Conservation (phyloP, 2,329 filamentous ascomycete species). For the Neofusicoccum parvum region DNA sequence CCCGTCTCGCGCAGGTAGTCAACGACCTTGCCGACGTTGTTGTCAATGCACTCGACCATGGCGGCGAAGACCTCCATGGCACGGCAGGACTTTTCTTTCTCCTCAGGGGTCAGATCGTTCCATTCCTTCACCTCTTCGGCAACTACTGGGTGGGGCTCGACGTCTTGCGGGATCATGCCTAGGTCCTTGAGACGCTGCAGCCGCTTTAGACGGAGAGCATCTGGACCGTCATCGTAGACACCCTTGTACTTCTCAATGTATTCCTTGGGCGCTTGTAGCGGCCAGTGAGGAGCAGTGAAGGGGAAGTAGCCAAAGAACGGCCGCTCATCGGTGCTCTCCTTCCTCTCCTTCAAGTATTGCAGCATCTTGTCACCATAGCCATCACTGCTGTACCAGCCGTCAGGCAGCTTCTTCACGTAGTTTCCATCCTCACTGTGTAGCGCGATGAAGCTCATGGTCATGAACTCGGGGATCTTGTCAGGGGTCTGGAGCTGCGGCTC, state of each 20-base stretch:
- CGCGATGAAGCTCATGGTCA: constrained; percentile 46
- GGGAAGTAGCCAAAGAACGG: constrained; percentile 64
- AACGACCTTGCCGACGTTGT: constrained; percentile 61
- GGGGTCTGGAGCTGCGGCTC: constrained; percentile 47
- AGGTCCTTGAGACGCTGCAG: constrained; percentile 59
- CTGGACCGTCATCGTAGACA: constrained; percentile 63
- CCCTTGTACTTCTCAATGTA: constrained; percentile 61
- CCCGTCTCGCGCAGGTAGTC: constrained; percentile 58
- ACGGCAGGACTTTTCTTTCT: constrained; percentile 51
- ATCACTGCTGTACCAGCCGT: constrained; percentile 42
- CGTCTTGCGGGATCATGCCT: constrained; percentile 56
- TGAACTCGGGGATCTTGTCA: constrained; percentile 43
- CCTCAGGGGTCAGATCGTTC: constrained; percentile 50
- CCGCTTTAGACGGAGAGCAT: constrained; percentile 56
- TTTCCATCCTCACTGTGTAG: constrained; percentile 43
- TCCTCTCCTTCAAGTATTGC: constrained; percentile 39
- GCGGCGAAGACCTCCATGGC: constrained; percentile 66
- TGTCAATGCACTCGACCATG: constrained; percentile 66
- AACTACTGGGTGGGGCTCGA: constrained; percentile 54
- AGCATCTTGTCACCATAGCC: constrained; percentile 45
- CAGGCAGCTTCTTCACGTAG: constrained; percentile 40
- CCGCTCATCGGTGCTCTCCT: constrained; percentile 39
- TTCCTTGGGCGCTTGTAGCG: constrained; percentile 60
- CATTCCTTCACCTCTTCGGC: constrained; percentile 53
- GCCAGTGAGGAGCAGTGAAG: constrained; percentile 67